Base-by-base conservation (phyloP, 23 red algal species). In the Gracilaria caudata region DNA sequence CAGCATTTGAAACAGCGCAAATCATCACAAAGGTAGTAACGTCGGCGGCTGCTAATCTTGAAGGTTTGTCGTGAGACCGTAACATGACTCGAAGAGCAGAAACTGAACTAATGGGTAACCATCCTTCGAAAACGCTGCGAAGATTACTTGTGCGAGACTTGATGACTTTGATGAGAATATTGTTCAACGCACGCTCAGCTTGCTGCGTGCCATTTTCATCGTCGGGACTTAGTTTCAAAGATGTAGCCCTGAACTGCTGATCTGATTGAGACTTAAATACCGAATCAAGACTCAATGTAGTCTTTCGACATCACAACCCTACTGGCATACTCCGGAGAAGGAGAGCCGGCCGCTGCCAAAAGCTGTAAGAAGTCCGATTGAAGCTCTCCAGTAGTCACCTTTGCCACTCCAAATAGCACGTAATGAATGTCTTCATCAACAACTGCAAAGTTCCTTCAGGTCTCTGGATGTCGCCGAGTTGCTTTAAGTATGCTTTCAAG, bases 11-110 rank as follows among this genome's bases (percentile, higher is more conserved):
- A 45, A 49, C 85, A 40, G 74, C 53, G 25, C 71, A 37, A 64
- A 58, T 20, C 16, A 79, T 78, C 30, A 40, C 56, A 34, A 77
- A 77, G 24, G 72, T 89, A n/a, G 79, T 10, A 32, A 89, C 51
- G 17, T 89, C 64, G 10, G 85, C 46, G 26, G 85, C 85, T 30
- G 85, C 85, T 0, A 61, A 34, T 38, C 85, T 78, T 17, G 56
- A 58, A 6, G 55, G 20, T 37, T 61, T 78, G 46, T 78, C 35
- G 21, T 89, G 85, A 25, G 85, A 89, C 57, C 41, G 79, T 21
- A 89, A 45, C 72, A 89, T 77, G 10, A 89, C 73, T 89, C 61
- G 38, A 64, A 73, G 19, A 89, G 32, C 16, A 89, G 23, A 73
- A 89, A 89, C n/a, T 79, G 53, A 37, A 89, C 30, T 1, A 78